Conservation (phyloP, 768 basidiomycete species). For the Scleroderma bovista region DNA sequence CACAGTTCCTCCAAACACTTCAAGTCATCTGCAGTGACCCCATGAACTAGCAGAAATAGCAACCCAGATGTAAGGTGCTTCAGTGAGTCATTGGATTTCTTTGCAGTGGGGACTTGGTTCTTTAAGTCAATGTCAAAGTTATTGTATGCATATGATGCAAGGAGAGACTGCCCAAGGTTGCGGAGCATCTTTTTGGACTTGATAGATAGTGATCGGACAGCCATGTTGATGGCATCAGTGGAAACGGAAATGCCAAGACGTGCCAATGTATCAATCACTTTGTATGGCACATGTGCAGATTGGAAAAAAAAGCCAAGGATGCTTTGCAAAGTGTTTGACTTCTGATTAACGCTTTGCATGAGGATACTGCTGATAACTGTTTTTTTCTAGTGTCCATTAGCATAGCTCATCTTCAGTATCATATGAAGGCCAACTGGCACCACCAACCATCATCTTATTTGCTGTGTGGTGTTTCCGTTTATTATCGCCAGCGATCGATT, state of each 20-base stretch:
- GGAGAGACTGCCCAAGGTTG: conserved; percentile 19
- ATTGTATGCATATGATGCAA: conserved; percentile 32
- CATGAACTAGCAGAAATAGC: conserved; percentile 17
- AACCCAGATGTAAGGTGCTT: conserved; percentile 21
- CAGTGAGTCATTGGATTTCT: conserved; percentile 21
- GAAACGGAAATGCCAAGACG: conserved; percentile 28
- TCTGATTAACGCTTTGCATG: conserved; percentile 27
- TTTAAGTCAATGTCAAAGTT: conserved; percentile 40
- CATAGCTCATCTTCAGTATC: too few species aligned
- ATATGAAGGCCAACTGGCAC: too few species aligned
- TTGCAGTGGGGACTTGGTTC: conserved; percentile 22
- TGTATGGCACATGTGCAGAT: conserved; percentile 19
- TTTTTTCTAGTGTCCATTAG: conserved; percentile 2
- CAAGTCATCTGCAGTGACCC: conserved; percentile 21
- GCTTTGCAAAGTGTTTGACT: conserved; percentile 5
- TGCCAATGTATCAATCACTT: conserved; percentile 24
- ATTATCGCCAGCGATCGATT: background rate
- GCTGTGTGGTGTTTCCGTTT: background rate
- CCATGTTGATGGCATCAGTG: conserved; percentile 15
- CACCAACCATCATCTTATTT: background rate
- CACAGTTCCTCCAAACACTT: conserved; percentile 31
- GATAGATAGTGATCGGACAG: conserved; percentile 19
- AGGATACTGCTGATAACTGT: conserved; percentile 11
- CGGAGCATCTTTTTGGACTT: conserved; percentile 13
- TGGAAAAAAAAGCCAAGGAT: conserved; percentile 14